Evolutionary conservation across 352 stramenopile genomes (phyloP), one percentile per base, ranked within the genome.

Genomic region (Phytophthora tentaculata): DNA sequence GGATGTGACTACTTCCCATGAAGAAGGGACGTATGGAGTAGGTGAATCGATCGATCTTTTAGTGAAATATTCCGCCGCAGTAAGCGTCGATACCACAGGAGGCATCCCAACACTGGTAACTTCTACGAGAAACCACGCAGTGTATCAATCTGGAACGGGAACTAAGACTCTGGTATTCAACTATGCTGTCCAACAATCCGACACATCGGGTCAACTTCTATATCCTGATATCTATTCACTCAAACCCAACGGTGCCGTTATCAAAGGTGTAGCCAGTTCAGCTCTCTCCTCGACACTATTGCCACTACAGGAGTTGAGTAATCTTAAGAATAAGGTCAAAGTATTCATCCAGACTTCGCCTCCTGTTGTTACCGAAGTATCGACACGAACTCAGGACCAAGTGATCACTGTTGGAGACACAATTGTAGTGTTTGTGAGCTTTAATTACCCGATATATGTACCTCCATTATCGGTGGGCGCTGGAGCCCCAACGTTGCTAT

Each of bases 21-120:
- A 87, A 71, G 78, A 88, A 44, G 83, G 61, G 8, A 87, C 62
- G 0, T 77, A 74, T 10, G 86, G 81, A 1, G 74, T 78, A 29
- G 87, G 87, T 2, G 84, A 95, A 47, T 64, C 79, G 12, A 69
- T 95, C n/a, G 65, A 85, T n/a, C 56, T 95, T 16, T n/a, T 72
- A 0, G 64, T 93, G 0, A 41, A 52, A 0, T 93, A 85, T 52
- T 90, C 73, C 16, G 73, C 59, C 5, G 67, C 50, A 1, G 84
- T 95, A 1, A 54, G 82, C 16, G 77, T 95, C 0, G 64, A 80
- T 13, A 51, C 62, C 0, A 64, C 71, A 1, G 57, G 41, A 23
- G 83, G 84, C 0, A 58, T 29, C 1, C 84, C 84, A 10, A 76
- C 61, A 1, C n/a, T 94, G 14, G 35, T 35, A 0, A 67, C 83